Percentiles rank a stretch among this genome's conserved stretches.
phyloP scores from a whole-genome alignment of 345 rosid species.

The Arabis alpina region DNA sequence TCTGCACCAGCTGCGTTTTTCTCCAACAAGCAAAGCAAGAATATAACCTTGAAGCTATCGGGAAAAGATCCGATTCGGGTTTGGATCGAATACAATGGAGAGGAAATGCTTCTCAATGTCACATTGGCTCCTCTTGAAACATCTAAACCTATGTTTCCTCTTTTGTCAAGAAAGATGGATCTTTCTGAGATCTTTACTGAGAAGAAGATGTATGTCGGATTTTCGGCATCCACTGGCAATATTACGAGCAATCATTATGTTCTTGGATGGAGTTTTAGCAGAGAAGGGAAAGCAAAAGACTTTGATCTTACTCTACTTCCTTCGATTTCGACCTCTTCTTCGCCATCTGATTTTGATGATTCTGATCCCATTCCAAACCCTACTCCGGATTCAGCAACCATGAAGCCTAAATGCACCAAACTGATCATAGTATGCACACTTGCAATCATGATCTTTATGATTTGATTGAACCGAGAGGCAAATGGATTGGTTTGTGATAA shows the following conservation, averaged over 20 bases:
- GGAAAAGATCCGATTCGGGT: constrained; percentile 51
- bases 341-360: constrained; percentile 33
- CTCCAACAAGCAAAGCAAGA: constrained; percentile 33
- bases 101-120: constrained; percentile 46
- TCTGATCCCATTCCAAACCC: constrained; percentile 16
- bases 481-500: constrained; percentile 10
- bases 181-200: constrained; percentile 48
- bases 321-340: constrained; percentile 37
- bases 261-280: constrained; percentile 68
- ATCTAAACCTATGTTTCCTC: constrained; percentile 51
- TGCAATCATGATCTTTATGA: constrained; percentile 18
- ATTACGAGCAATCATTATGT: constrained; percentile 49
- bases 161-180: constrained; percentile 51
- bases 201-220: constrained; percentile 57
- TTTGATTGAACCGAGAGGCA: constrained; percentile 18
- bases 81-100: constrained; percentile 67
- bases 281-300: constrained; percentile 50
- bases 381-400: constrained; percentile 22
- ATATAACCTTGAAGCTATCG: constrained; percentile 42
- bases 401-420: constrained; percentile 7
- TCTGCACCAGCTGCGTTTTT: constrained; percentile 52
- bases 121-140: constrained; percentile 49
- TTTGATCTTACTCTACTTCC: constrained; percentile 57
- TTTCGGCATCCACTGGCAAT: constrained; percentile 60
- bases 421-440: constrained; percentile 15